Evolutionary conservation across 495 filamentous ascomycete species (phyloP).

Genomic region (Penicillium macrosclerotiorum): DNA sequence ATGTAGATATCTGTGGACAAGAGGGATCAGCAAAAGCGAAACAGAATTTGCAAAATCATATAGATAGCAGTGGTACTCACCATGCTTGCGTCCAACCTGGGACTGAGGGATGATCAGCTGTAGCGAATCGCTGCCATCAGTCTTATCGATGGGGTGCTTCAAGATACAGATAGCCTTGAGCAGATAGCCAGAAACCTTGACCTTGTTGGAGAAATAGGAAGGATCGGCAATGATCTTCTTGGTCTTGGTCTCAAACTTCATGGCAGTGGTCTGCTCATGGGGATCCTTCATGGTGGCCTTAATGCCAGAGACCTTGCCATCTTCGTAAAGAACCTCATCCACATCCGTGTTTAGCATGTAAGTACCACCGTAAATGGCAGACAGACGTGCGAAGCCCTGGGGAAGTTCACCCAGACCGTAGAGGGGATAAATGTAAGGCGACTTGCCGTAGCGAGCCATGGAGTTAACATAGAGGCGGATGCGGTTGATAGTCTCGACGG

Average conservation of each 20-base stretch:
- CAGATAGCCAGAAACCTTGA: constrained; percentile 79
- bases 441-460: constrained; percentile 97
- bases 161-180: constrained; percentile 96
- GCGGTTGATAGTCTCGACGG: constrained; percentile 84
- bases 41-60: neutral
- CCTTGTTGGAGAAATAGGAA: constrained; percentile 92
- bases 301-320: constrained; percentile 82
- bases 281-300: constrained; percentile 92
- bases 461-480: constrained; percentile 97
- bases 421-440: constrained; percentile 97
- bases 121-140: constrained; percentile 84
- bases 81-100: constrained; percentile 91
- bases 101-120: constrained; percentile 98
- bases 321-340: constrained; percentile 77
- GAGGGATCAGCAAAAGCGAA: constrained; percentile 20
- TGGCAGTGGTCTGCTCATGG: constrained; percentile 70
- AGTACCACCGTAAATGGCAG: constrained; percentile 96
- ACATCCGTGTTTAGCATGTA: constrained; percentile 98
- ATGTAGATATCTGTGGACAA: constrained; percentile 94
- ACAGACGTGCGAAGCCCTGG: constrained; percentile 95
- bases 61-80: constrained; percentile 49
- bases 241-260: constrained; percentile 94
- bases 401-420: constrained; percentile 97
- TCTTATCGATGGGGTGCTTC: constrained; percentile 87
- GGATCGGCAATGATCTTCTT: constrained; percentile 96